Percentiles rank a stretch among this genome's conserved stretches.
Conservation (phyloP, 2,329 filamentous ascomycete genomes). For the Fusarium haematococcum region DNA sequence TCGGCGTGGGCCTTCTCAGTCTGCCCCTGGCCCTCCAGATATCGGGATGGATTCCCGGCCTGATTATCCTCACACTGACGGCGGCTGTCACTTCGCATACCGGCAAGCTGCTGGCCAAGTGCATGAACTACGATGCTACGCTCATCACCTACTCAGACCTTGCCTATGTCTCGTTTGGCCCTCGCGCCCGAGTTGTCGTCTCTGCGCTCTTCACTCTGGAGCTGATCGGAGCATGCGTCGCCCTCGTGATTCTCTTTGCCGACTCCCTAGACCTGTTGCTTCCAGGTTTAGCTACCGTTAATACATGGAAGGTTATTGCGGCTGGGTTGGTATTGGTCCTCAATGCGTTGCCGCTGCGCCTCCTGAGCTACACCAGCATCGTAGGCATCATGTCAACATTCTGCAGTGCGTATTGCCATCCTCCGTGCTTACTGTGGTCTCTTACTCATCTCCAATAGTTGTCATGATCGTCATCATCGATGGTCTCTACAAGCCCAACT, state of each 20-base stretch:
- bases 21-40: conserved; percentile 89
- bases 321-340: conserved; percentile 82
- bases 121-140: conserved; percentile 85
- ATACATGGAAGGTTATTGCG: conserved; percentile 88
- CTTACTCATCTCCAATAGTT: conserved; percentile 62
- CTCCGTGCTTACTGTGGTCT: neutral
- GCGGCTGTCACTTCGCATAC: conserved; percentile 87
- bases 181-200: conserved; percentile 81
- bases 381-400: conserved; percentile 93
- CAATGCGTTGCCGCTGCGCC: conserved; percentile 84
- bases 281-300: conserved; percentile 72
- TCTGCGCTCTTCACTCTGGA: conserved; percentile 91
- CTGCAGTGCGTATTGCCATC: conserved; percentile 72
- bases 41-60: conserved; percentile 87
- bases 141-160: conserved; percentile 96
- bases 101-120: conserved; percentile 85
- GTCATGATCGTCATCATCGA: conserved; percentile 86
- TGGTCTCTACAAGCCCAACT: conserved; percentile 83
- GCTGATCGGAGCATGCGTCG: conserved; percentile 88
- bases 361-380: conserved; percentile 91
- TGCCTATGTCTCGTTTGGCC: conserved; percentile 90
- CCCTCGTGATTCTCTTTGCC: conserved; percentile 90
- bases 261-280: conserved; percentile 87
- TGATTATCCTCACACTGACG: conserved; percentile 78
- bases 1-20: conserved; percentile 90